Percentiles rank a stretch among this genome's conserved stretches.
Evolutionary conservation across 257 asterid genomes (phyloP).

Genomic region (Petrea volubilis): DNA sequence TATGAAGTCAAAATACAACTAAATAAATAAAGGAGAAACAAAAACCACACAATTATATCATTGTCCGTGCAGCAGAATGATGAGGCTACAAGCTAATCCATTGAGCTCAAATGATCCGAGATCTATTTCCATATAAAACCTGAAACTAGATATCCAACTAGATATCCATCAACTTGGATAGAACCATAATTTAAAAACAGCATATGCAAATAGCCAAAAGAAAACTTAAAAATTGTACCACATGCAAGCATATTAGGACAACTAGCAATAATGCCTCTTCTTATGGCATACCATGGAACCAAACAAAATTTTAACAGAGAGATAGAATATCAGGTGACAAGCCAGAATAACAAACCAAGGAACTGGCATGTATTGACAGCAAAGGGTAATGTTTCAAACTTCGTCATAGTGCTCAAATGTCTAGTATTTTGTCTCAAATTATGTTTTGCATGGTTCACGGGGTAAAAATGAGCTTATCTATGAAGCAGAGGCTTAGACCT

Average conservation of each 20-base stretch:
- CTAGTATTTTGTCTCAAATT: background rate
- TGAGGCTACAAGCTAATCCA: slow-evolving; percentile 1
- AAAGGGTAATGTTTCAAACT: no score
- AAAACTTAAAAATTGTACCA: no score
- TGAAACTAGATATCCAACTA: background rate
- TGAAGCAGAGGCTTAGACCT: background rate
- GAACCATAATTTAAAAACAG: no score
- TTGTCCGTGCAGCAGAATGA: background rate
- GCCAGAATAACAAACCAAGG: no score
- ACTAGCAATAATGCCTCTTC: no score
- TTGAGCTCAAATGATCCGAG: background rate
- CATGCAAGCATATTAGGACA: no score
- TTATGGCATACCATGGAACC: no score
- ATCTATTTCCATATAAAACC: background rate
- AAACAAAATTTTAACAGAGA: no score
- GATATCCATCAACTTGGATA: no score
- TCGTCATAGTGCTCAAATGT: background rate
- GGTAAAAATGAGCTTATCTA: background rate
- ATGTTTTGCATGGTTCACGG: background rate
- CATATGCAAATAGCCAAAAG: background rate
- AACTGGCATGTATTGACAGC: no score
- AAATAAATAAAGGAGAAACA: background rate
- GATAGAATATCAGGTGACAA: no score
- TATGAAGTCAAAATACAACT: slow-evolving; percentile 1
- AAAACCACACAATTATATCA: background rate